phyloP scores from a whole-genome alignment of 306 rosid species.

The Echinosophora koreensis region DNA sequence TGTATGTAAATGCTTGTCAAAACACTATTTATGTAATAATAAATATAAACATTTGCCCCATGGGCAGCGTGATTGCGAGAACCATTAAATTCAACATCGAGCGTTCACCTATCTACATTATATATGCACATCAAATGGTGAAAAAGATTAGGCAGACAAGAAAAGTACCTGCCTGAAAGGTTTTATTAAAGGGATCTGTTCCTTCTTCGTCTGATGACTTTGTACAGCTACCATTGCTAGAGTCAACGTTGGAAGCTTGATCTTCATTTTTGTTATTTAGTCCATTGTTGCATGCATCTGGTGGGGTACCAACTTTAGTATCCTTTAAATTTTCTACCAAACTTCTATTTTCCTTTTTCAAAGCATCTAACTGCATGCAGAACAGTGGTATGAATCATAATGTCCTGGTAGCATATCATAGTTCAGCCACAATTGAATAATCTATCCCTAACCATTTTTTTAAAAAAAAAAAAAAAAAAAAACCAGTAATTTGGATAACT shows the following conservation, averaged over 20 bases:
- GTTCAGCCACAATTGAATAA: slow-evolving; percentile 24
- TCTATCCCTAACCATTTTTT: background rate
- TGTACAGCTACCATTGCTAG: slow-evolving; percentile 53
- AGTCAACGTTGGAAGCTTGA: slow-evolving; percentile 56
- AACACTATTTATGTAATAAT: background rate
- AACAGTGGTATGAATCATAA: slow-evolving; percentile 13
- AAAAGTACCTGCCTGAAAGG: slow-evolving; percentile 80
- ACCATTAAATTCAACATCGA: background rate
- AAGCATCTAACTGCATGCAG: slow-evolving; percentile 65
- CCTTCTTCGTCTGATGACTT: slow-evolving; percentile 57
- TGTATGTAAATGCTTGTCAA: slow-evolving; percentile 1
- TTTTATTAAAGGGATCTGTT: slow-evolving; percentile 51
- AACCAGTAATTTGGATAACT: slow-evolving; percentile 1
- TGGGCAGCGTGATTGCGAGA: background rate
- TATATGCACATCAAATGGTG: slow-evolving; percentile 4
- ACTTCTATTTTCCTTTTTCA: slow-evolving; percentile 65
- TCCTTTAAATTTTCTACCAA: slow-evolving; percentile 58
- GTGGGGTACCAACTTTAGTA: slow-evolving; percentile 41
- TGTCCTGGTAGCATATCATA: background rate
- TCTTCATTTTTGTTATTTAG: slow-evolving; percentile 54
- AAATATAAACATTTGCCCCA: background rate
- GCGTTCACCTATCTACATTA: background rate
- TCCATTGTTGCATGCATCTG: slow-evolving; percentile 47
- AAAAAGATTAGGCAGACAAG: slow-evolving; percentile 8
- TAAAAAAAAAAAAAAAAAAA: background rate